These are phyloP conservation scores for Coemansia sp. DNA, from an alignment of 192 early-diverging fungal genomes.

Conservation along the genomic window DNA sequence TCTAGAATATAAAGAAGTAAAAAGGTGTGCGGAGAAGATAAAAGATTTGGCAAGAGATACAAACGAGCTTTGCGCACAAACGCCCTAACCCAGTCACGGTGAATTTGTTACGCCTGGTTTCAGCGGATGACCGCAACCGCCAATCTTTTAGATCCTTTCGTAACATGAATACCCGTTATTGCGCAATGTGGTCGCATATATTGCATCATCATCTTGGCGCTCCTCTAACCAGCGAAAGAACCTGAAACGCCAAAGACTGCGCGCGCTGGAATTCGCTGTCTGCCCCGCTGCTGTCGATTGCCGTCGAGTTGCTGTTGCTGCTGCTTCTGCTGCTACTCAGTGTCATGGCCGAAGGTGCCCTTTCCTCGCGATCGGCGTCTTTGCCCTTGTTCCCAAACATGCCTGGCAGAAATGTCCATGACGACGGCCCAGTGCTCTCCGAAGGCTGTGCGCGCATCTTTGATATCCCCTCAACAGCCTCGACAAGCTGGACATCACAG, in stretches of 20 bases:
- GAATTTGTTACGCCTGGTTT: no score
- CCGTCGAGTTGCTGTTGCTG: not conserved
- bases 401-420: conserved; percentile 15
- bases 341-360: not conserved
- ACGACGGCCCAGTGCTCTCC: not conserved
- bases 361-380: not conserved
- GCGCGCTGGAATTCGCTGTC: conserved; percentile 16
- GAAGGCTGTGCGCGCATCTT: not conserved
- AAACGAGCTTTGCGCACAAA: no score
- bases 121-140: no score
- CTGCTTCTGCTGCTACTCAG: conserved; percentile 1
- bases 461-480: conserved; percentile 27
- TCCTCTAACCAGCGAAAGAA: conserved; percentile 3
- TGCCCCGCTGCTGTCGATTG: conserved; percentile 1
- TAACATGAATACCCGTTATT: no score
- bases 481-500: conserved; percentile 25
- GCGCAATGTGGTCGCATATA: no score
- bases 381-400: conserved; percentile 10
- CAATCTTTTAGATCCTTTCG: no score
- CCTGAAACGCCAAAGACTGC: conserved; percentile 25
- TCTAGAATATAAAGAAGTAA: not conserved
- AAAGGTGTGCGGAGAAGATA: no score
- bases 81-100: no score
- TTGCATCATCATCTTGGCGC: not conserved
- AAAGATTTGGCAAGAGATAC: no score